Conservation (phyloP, 345 rosid species). For the Pugionium cornutum region DNA sequence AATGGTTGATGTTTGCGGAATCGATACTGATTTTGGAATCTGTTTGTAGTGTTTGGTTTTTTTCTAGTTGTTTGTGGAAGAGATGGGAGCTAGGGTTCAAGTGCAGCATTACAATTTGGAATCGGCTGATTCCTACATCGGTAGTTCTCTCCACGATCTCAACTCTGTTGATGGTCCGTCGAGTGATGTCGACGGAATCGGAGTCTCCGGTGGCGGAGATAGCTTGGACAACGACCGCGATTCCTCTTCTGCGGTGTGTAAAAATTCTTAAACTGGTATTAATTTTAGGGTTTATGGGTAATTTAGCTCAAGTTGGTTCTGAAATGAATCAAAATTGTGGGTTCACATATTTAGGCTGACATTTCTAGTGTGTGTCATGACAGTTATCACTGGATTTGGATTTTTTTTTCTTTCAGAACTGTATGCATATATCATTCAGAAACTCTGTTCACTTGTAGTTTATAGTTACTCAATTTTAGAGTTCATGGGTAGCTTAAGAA, state of each 20-base stretch:
- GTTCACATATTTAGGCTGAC: too few relatives aligned
- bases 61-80: neutral
- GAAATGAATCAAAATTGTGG: neutral
- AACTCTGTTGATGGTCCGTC: conserved; percentile 68
- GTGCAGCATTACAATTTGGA: conserved; percentile 70
- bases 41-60: too few relatives aligned
- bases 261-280: neutral
- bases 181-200: conserved; percentile 46
- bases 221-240: conserved; percentile 53
- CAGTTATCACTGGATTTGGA: too few relatives aligned
- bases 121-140: conserved; percentile 66
- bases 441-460: too few relatives aligned
- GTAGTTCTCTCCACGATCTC: conserved; percentile 74
- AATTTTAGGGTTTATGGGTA: neutral
- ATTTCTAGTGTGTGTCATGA: too few relatives aligned
- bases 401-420: too few relatives aligned
- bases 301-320: conserved; percentile 8
- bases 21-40: conserved; percentile 13
- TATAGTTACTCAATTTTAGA: neutral
- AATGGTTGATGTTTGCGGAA: conserved; percentile 6
- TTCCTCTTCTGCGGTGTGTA: conserved; percentile 57
- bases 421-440: too few relatives aligned
- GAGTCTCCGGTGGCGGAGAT: conserved; percentile 29
- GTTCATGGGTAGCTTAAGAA: neutral
- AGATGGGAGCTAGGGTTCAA: conserved; percentile 82